Evolutionary conservation across 129 eudicot genomes (phyloP).

Genomic region (Mikania micrantha): DNA sequence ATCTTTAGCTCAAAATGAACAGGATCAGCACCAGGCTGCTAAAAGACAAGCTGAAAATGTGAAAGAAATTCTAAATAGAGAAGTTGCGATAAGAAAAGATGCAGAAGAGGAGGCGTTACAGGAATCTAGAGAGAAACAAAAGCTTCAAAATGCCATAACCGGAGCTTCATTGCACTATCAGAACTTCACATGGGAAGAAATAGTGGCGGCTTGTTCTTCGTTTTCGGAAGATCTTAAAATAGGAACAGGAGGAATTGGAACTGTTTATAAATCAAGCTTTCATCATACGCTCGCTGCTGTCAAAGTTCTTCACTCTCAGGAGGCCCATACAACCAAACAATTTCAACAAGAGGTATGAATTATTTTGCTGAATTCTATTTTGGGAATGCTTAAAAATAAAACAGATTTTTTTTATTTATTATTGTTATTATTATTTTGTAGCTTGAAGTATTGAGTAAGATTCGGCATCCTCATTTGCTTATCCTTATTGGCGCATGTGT

Average conservation of each 20-base stretch:
- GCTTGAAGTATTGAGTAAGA: slow-evolving; percentile 73
- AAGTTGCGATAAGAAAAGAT: slow-evolving; percentile 53
- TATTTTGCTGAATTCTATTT: too few relatives aligned
- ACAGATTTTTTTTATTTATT: too few relatives aligned
- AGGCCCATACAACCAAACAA: neutral
- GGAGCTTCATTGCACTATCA: slow-evolving; percentile 43
- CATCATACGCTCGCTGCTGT: too few relatives aligned
- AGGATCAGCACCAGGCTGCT: slow-evolving; percentile 42
- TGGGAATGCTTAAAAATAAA: too few relatives aligned
- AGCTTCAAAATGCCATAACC: slow-evolving; percentile 45
- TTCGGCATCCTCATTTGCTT: slow-evolving; percentile 81
- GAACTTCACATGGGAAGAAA: slow-evolving; percentile 74
- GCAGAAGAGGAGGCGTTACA: slow-evolving; percentile 45
- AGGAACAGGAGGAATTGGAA: slow-evolving; percentile 80
- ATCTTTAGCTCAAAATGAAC: slow-evolving; percentile 46
- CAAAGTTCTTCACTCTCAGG: too few relatives aligned
- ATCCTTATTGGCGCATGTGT: slow-evolving; percentile 86
- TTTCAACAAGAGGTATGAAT: too few relatives aligned
- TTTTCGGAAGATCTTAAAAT: slow-evolving; percentile 64
- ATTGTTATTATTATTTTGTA: too few relatives aligned
- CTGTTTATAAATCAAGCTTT: slow-evolving; percentile 72
- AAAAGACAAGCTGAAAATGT: slow-evolving; percentile 52
- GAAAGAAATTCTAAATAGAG: slow-evolving; percentile 54
- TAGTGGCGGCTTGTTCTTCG: slow-evolving; percentile 53
- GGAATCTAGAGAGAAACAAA: slow-evolving; percentile 56